Percentiles rank a stretch among this genome's conserved stretches.
Conservation (phyloP, 225 moss, liverwort and hornwort genomes). For the Bryum argenteum region DNA sequence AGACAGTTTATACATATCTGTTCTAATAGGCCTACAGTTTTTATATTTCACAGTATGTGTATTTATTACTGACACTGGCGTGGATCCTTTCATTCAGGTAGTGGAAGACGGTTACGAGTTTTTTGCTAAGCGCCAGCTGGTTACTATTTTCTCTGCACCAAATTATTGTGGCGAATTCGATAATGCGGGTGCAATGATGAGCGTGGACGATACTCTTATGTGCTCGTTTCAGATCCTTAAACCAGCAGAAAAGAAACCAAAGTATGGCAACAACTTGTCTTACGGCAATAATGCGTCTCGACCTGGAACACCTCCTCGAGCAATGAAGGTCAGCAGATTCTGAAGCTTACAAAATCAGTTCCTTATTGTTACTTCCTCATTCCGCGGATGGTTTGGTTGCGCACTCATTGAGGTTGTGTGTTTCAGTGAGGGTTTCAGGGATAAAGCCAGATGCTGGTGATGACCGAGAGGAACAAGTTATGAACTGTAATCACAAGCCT, state of each 20-base stretch:
- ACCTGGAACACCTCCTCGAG: slow-evolving; percentile 95
- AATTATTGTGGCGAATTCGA: slow-evolving; percentile 99
- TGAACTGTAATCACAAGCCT: slow-evolving; percentile 44
- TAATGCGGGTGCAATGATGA: slow-evolving; percentile 99
- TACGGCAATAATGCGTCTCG: slow-evolving; percentile 91
- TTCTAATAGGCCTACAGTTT: neutral
- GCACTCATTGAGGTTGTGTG: slow-evolving; percentile 31
- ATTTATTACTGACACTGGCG: slow-evolving; percentile 16
- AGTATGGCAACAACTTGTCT: slow-evolving; percentile 38
- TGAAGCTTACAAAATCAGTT: slow-evolving; percentile 29
- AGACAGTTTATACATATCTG: too few species aligned
- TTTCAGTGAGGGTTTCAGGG: slow-evolving; percentile 54
- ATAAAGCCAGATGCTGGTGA: slow-evolving; percentile 53
- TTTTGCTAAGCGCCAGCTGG: slow-evolving; percentile 97
- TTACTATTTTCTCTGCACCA: slow-evolving; percentile 97
- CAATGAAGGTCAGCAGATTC: slow-evolving; percentile 75
- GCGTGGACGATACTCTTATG: slow-evolving; percentile 98
- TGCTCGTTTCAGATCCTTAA: slow-evolving; percentile 99
- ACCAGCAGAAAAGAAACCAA: slow-evolving; percentile 96
- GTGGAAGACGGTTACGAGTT: slow-evolving; percentile 99
- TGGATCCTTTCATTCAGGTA: slow-evolving; percentile 44
- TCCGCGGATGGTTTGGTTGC: slow-evolving; percentile 11
- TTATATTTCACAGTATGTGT: neutral
- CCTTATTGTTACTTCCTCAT: slow-evolving; percentile 19
- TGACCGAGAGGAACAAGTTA: slow-evolving; percentile 48